These are phyloP conservation scores for Colletotrichum sp. DNA, from an alignment of 2,329 filamentous ascomycete genomes.

Conservation along the genomic window DNA sequence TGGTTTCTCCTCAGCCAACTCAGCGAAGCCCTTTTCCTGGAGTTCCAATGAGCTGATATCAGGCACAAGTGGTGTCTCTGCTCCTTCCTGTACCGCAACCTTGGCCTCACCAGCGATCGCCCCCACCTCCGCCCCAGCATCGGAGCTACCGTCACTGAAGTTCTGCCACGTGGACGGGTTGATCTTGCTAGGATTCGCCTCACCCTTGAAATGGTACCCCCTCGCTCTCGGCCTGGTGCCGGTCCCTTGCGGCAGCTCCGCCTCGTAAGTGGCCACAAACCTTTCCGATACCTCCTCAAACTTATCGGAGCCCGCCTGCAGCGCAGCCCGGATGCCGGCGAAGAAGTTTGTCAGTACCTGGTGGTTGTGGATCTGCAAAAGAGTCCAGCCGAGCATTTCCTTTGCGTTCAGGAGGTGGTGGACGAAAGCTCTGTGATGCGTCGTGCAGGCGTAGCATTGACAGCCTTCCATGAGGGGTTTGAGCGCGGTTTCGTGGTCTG, in stretches of 20 bases:
- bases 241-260: slow-evolving; percentile 73
- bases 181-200: slow-evolving; percentile 68
- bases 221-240: slow-evolving; percentile 80
- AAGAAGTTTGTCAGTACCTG: slow-evolving; percentile 77
- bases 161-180: slow-evolving; percentile 72
- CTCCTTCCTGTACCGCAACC: slow-evolving; percentile 30
- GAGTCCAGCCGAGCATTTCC: slow-evolving; percentile 95
- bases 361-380: slow-evolving; percentile 93
- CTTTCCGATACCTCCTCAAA: slow-evolving; percentile 60
- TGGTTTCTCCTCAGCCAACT: slow-evolving; percentile 32
- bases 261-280: slow-evolving; percentile 66
- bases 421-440: slow-evolving; percentile 86
- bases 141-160: slow-evolving; percentile 36
- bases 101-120: slow-evolving; percentile 47
- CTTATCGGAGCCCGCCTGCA: slow-evolving; percentile 57
- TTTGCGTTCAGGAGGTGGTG: slow-evolving; percentile 88
- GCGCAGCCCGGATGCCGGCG: slow-evolving; percentile 66
- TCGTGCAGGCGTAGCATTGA: slow-evolving; percentile 80
- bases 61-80: slow-evolving; percentile 54
- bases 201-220: slow-evolving; percentile 82
- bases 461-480: slow-evolving; percentile 69
- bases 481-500: slow-evolving; percentile 65
- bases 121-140: slow-evolving; percentile 28
- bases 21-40: slow-evolving; percentile 60
- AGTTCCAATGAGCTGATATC: slow-evolving; percentile 53